Conservation (phyloP, 257 asterid genomes). For the Solanum corneliomulleri region DNA sequence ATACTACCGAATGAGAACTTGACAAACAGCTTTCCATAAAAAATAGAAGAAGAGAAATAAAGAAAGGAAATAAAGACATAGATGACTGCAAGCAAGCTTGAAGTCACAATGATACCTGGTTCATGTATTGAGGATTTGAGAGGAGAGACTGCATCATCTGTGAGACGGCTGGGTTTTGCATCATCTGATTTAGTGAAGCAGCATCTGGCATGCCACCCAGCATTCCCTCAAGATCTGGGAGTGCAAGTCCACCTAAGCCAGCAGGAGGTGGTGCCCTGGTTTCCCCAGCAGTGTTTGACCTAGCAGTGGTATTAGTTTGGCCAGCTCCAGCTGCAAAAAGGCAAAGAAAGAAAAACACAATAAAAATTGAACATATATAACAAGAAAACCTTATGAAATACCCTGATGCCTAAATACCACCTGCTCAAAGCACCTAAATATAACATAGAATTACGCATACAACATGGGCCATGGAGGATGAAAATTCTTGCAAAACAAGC, state of each 20-base stretch:
- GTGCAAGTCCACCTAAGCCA: slow-evolving; percentile 32
- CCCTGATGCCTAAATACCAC: background rate
- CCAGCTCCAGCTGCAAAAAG: slow-evolving; percentile 31
- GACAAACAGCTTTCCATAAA: background rate
- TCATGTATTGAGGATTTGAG: slow-evolving; percentile 44
- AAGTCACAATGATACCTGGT: slow-evolving; percentile 25
- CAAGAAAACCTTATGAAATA: background rate
- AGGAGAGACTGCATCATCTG: slow-evolving; percentile 40
- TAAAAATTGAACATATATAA: background rate
- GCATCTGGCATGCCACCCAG: slow-evolving; percentile 38
- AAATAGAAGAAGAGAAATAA: background rate
- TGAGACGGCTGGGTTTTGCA: slow-evolving; percentile 46
- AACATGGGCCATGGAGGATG: background rate
- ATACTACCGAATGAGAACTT: background rate
- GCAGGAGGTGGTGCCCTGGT: slow-evolving; percentile 17
- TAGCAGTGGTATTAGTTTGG: slow-evolving; percentile 23
- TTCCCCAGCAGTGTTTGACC: slow-evolving; percentile 23
- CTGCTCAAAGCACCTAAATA: background rate
- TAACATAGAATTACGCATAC: background rate
- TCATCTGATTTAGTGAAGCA: slow-evolving; percentile 28
- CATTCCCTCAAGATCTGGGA: slow-evolving; percentile 28
- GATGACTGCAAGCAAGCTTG: background rate
- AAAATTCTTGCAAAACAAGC: background rate
- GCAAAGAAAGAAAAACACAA: background rate
- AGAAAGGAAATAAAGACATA: background rate